Base-by-base conservation (phyloP, 2,329 filamentous ascomycete species). In the Alternaria sp. region DNA sequence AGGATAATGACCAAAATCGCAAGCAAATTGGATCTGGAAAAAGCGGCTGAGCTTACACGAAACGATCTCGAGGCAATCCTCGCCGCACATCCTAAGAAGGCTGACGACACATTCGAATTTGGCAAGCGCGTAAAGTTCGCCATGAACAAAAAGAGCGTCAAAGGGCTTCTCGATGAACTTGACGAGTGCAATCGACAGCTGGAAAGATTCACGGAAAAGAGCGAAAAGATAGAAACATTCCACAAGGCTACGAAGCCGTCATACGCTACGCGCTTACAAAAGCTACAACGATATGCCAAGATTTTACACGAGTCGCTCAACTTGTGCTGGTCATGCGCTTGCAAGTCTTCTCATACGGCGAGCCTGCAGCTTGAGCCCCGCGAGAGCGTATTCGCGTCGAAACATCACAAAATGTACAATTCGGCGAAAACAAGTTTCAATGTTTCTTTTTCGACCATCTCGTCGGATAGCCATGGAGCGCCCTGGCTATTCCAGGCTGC, bases 161-260 rank as follows among this genome's bases (percentile, higher is more conserved):
- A 78, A 52, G 69, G 68, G 21, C 61, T 79, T 11, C 63, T 80
- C 5, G 76, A 78, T 55, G 74, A 80, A 61, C 64, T 80, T 19
- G 73, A 78, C 36, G 76, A 79, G 3, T 80, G 78, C 69, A 80
- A 79, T 54, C 78, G 78, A 36, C 77, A 80, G 54, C 69, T 80
- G 5, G 78, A 80, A 55, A 72, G 78, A 13, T 79, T 80, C 43
- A 79, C 78, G 1, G 74, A 79, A 28, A 75, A 76, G 50, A 79
- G 74, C 21, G 78, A 80, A 56, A 79, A 74, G 64, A 73, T 80
- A 5, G 77, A 80, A 40, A 76, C 74, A 1, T 74, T 71, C 55
- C 73, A 77, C 21, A 79, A 75, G 57, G 61, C 69, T 6, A 71
- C 70, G 4, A 80, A 79, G 55, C 77, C 77, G 11, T 77, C 76